These are phyloP conservation scores for Fragilariopsis cylindrus DNA, from an alignment of 108 stramenopile genomes.

Conservation along the genomic window DNA sequence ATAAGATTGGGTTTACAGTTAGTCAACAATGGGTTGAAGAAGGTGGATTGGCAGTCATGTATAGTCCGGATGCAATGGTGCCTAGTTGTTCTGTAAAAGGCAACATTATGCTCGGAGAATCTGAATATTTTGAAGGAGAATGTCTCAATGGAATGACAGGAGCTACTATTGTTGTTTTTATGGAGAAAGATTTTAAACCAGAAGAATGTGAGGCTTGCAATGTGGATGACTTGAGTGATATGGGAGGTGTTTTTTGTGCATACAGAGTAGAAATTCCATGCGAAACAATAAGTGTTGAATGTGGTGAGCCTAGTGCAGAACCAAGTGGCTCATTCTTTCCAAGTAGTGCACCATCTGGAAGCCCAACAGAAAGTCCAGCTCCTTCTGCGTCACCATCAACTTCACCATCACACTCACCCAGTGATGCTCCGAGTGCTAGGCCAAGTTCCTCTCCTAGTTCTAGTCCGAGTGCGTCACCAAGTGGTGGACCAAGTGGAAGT, in stretches of 20 bases:
- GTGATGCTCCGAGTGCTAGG: background rate
- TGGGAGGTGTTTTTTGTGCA: slow-evolving; percentile 5
- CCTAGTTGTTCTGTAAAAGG: background rate
- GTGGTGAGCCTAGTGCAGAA: slow-evolving; percentile 1
- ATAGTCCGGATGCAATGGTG: too few relatives aligned
- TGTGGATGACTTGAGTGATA: background rate
- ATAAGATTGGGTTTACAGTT: background rate
- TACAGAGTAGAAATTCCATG: slow-evolving; percentile 7
- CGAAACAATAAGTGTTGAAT: slow-evolving; percentile 8
- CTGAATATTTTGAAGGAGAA: background rate
- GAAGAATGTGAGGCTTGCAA: background rate
- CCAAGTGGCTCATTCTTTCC: slow-evolving; percentile 12
- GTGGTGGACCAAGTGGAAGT: background rate
- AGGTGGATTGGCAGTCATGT: background rate
- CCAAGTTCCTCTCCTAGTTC: background rate
- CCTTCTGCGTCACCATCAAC: slow-evolving; percentile 9
- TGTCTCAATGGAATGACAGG: background rate
- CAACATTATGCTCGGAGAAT: background rate
- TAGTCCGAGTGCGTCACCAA: background rate
- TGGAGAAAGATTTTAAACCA: background rate
- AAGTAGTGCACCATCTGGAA: slow-evolving; percentile 4
- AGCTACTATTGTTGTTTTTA: slow-evolving; percentile 3
- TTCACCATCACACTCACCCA: background rate
- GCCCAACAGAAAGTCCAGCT: slow-evolving; percentile 20
- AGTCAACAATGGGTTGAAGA: background rate